phyloP scores from a whole-genome alignment of 371 early-diverging fungal species.

The Funneliformis caledonium region DNA sequence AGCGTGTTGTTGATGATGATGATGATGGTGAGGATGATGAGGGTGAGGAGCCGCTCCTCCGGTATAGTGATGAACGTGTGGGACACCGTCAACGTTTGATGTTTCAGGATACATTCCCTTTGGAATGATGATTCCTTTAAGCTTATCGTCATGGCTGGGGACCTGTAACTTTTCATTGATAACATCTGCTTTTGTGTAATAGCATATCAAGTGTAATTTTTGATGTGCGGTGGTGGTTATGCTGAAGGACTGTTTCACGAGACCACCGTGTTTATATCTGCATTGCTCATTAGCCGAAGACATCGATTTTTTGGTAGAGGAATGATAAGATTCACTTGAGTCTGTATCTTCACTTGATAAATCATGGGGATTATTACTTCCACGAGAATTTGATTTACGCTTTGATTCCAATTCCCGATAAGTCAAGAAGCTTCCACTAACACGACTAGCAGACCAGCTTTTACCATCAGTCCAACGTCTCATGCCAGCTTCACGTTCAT shows the following conservation, averaged over 20 bases:
- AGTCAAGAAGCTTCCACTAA: conserved; percentile 81
- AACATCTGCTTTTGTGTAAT: conserved; percentile 80
- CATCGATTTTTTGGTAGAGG: conserved; percentile 22
- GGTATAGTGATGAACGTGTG: conserved; percentile 16
- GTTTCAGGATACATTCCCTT: conserved; percentile 63
- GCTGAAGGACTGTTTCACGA: conserved; percentile 86
- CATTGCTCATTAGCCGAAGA: conserved; percentile 25
- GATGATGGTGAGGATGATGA: conserved; percentile 16
- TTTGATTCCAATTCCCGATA: conserved; percentile 68
- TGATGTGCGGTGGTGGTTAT: conserved; percentile 80
- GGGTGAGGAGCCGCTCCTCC: neutral
- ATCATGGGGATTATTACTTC: conserved; percentile 37
- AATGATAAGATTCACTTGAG: conserved; percentile 38
- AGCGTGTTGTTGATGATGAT: conserved; percentile 23
- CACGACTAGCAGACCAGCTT: conserved; percentile 86
- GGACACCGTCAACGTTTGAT: neutral
- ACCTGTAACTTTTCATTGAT: conserved; percentile 52
- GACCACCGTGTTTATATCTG: conserved; percentile 71
- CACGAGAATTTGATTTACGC: conserved; percentile 34
- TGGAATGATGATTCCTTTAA: conserved; percentile 55
- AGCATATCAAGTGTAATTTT: conserved; percentile 85
- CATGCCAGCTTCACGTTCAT: conserved; percentile 88
- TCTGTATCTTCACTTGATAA: conserved; percentile 41
- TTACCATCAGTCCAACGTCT: conserved; percentile 92
- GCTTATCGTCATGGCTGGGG: conserved; percentile 54